These are phyloP conservation scores for Mycena metata DNA, from an alignment of 768 basidiomycete genomes.

Conservation along the genomic window DNA sequence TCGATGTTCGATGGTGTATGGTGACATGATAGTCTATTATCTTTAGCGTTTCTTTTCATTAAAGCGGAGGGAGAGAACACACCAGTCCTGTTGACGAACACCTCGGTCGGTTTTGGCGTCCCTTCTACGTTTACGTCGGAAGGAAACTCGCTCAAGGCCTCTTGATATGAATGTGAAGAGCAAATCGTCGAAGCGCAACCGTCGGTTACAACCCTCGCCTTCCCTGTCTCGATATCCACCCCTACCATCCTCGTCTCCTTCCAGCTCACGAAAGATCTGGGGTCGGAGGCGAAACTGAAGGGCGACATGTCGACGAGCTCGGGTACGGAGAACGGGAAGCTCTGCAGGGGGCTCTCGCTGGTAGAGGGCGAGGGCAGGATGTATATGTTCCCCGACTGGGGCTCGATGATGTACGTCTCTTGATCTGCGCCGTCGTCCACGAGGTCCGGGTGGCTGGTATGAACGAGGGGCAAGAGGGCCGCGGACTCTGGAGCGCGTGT, in stretches of 20 bases:
- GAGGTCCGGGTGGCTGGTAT: constrained; percentile 71
- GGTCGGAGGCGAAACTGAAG: constrained; percentile 76
- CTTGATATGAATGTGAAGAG: constrained; percentile 78
- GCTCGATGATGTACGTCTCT: constrained; percentile 94
- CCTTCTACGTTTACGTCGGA: constrained; percentile 71
- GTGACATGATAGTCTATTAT: constrained; percentile 88
- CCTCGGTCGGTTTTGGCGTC: constrained; percentile 55
- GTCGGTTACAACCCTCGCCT: constrained; percentile 78
- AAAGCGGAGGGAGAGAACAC: constrained; percentile 29
- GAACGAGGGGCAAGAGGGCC: constrained; percentile 77
- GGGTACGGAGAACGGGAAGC: constrained; percentile 91
- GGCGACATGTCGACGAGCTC: constrained; percentile 94
- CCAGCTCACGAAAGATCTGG: constrained; percentile 86
- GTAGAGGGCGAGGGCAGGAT: constrained; percentile 75
- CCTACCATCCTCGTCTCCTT: constrained; percentile 89
- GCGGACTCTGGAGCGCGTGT: constrained; percentile 54
- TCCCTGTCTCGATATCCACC: constrained; percentile 84
- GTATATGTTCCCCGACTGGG: constrained; percentile 94
- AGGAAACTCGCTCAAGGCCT: constrained; percentile 58
- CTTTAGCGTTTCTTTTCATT: background rate
- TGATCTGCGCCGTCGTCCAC: constrained; percentile 68
- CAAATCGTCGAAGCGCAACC: constrained; percentile 49
- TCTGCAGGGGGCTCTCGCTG: constrained; percentile 72
- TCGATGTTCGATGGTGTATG: constrained; percentile 73
- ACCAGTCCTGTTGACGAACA: constrained; percentile 67